phyloP scores from a whole-genome alignment of 2,329 filamentous ascomycete species.

The Sporothrix inflata region DNA sequence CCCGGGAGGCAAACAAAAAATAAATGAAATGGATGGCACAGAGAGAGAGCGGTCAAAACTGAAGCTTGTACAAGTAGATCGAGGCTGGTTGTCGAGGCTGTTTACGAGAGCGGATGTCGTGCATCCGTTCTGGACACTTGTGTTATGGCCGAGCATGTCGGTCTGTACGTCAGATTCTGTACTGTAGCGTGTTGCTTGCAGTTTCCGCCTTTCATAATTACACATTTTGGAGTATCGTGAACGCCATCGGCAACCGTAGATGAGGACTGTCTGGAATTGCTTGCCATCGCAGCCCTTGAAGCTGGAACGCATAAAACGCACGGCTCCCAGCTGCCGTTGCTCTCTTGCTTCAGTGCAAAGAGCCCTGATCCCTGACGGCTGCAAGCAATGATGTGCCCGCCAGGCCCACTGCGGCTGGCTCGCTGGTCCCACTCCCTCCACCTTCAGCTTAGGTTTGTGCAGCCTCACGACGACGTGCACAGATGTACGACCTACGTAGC shows the following conservation, averaged over 20 bases:
- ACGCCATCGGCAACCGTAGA: neutral
- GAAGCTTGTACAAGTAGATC: neutral
- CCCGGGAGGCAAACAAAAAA: constrained; percentile 3
- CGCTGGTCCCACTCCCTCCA: neutral
- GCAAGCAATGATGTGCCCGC: constrained; percentile 4
- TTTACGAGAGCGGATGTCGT: neutral
- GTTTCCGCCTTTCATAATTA: too few relatives aligned
- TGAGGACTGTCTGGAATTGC: neutral
- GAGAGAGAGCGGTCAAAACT: neutral
- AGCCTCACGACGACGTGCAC: constrained; percentile 2
- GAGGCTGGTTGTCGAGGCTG: neutral
- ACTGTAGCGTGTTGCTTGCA: too few relatives aligned
- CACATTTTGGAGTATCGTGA: neutral
- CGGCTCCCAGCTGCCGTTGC: neutral
- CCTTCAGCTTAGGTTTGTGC: neutral
- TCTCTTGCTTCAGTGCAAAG: constrained; percentile 3
- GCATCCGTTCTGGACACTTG: too few relatives aligned
- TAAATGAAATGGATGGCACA: neutral
- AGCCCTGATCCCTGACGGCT: constrained; percentile 16
- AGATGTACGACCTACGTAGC: neutral
- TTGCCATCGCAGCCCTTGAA: neutral
- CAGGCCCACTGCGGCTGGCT: constrained; percentile 13
- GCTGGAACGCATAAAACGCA: constrained; percentile 14
- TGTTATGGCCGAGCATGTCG: too few relatives aligned
- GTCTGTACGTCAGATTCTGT: too few relatives aligned